phyloP scores from a whole-genome alignment of 2,329 filamentous ascomycete genomes.

The Emergomyces orientalis region DNA sequence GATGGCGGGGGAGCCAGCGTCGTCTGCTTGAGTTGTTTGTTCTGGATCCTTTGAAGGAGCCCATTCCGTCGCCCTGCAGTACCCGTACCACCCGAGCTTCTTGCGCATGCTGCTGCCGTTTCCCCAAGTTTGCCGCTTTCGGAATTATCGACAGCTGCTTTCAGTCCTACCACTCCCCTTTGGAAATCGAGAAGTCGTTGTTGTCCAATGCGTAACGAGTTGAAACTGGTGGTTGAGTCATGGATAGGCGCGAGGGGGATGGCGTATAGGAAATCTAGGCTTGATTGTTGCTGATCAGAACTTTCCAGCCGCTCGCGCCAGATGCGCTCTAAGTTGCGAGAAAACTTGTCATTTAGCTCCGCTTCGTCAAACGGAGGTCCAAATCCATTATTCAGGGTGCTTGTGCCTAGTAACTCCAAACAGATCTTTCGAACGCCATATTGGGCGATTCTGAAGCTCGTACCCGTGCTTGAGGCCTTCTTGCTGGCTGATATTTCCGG shows the following conservation, averaged over 20 bases:
- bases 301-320: constrained; percentile 36
- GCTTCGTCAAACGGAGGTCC: constrained; percentile 34
- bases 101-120: constrained; percentile 9
- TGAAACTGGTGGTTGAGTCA: constrained; percentile 29
- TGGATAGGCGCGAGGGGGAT: constrained; percentile 29
- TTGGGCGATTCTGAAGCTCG: constrained; percentile 30
- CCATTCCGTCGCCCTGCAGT: constrained; percentile 43
- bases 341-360: constrained; percentile 43
- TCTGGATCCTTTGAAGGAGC: constrained; percentile 65
- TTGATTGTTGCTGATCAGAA: constrained; percentile 22
- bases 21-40: constrained; percentile 51
- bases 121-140: constrained; percentile 9
- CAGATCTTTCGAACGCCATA: constrained; percentile 35
- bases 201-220: constrained; percentile 31
- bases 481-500: constrained; percentile 4
- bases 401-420: constrained; percentile 23
- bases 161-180: constrained; percentile 30
- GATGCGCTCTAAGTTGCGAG: constrained; percentile 36
- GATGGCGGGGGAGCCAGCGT: constrained; percentile 39
- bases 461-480: not conserved
- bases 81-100: constrained; percentile 21
- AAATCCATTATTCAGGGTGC: constrained; percentile 7
- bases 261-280: constrained; percentile 26
- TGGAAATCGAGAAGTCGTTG: constrained; percentile 34
- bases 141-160: constrained; percentile 20